Evolutionary conservation across 768 basidiomycete species (phyloP).

Genomic region (Leucogyrophana mollusca): DNA sequence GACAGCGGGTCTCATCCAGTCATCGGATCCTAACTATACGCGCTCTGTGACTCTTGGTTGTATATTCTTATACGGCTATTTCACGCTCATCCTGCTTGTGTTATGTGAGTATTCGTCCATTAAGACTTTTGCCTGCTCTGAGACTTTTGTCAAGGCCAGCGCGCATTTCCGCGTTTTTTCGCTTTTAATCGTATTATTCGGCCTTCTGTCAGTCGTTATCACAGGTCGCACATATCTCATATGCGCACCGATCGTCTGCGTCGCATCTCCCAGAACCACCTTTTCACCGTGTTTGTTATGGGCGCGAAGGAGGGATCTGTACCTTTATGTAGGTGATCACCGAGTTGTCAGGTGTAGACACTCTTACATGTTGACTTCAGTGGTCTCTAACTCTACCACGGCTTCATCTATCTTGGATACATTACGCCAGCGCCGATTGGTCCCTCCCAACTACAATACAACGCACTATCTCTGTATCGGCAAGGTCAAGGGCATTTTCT

Average conservation of each 20-base stretch:
- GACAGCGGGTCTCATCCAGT: too few species aligned
- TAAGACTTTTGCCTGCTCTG: too few species aligned
- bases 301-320: not conserved
- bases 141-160: not conserved
- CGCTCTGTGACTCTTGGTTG: too few species aligned
- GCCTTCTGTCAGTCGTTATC: not conserved
- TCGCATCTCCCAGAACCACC: not conserved
- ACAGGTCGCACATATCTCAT: not conserved
- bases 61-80: constrained; percentile 12
- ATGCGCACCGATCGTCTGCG: not conserved
- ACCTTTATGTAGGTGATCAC: not conserved
- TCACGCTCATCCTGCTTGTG: constrained; percentile 8
- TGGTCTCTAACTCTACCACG: too few species aligned
- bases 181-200: not conserved
- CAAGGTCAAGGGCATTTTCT: too few species aligned
- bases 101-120: constrained; percentile 3
- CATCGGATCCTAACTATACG: too few species aligned
- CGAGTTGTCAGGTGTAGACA: too few species aligned
- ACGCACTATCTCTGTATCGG: too few species aligned
- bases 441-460: too few species aligned
- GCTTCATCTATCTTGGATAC: too few species aligned
- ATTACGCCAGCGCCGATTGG: too few species aligned
- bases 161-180: not conserved
- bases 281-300: not conserved
- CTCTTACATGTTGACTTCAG: too few species aligned